phyloP scores from a whole-genome alignment of 495 filamentous ascomycete species.

The Lophiostoma macrostomum region DNA sequence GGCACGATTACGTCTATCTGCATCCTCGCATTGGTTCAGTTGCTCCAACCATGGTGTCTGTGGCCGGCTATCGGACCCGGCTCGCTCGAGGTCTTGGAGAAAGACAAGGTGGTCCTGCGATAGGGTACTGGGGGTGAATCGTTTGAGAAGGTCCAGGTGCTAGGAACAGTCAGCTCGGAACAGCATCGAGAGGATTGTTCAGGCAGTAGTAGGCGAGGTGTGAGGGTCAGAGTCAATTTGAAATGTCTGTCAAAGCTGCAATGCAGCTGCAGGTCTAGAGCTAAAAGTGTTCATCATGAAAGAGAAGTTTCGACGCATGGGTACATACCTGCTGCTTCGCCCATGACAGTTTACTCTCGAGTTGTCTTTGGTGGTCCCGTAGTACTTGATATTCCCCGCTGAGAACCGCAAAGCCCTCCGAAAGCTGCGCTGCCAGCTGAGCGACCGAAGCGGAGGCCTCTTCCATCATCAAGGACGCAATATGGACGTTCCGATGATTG shows the following conservation, averaged over 20 bases:
- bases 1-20: constrained; percentile 11
- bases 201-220: not conserved
- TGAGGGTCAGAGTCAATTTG: constrained; percentile 32
- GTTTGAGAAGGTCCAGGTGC: constrained; percentile 40
- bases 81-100: constrained; percentile 16
- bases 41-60: constrained; percentile 22
- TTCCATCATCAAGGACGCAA: constrained; percentile 11
- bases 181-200: not conserved
- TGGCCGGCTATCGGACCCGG: not conserved
- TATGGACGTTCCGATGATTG: too few species aligned
- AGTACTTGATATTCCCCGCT: constrained; percentile 40
- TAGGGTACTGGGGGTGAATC: constrained; percentile 23
- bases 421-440: constrained; percentile 35
- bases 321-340: constrained; percentile 41
- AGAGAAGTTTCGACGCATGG: not conserved
- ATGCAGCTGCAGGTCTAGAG: constrained; percentile 69
- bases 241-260: constrained; percentile 53
- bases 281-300: constrained; percentile 62
- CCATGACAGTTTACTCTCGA: constrained; percentile 40
- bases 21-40: constrained; percentile 20
- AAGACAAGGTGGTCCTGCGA: constrained; percentile 27
- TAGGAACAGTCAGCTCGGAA: constrained; percentile 28
- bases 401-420: constrained; percentile 40
- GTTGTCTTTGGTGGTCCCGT: constrained; percentile 33
- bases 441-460: not conserved